These are phyloP conservation scores for Rosa rugosa DNA, from an alignment of 306 rosid genomes.

Conservation along the genomic window DNA sequence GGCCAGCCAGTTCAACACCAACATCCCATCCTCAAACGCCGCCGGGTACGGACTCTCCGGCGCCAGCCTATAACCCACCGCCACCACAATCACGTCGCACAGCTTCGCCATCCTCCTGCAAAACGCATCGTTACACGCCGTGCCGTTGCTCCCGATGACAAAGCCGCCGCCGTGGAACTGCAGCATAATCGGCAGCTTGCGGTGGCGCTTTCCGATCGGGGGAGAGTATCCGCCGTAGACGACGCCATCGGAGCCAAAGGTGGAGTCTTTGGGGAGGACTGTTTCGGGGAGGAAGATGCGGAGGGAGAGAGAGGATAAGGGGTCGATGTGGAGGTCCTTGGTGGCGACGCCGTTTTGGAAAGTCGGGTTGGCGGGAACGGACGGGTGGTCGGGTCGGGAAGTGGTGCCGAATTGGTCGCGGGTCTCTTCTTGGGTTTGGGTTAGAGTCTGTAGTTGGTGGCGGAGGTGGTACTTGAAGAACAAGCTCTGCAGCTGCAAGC, in stretches of 20 bases:
- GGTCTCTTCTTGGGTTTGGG: background rate
- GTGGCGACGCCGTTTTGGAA: conserved; percentile 87
- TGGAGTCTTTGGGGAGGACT: conserved; percentile 46
- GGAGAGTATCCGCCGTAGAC: conserved; percentile 63
- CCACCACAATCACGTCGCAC: conserved; percentile 71
- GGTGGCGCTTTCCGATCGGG: conserved; percentile 17
- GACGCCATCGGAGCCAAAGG: conserved; percentile 19
- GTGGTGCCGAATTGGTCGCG: conserved; percentile 56
- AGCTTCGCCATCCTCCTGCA: conserved; percentile 72
- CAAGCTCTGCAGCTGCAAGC: conserved; percentile 80
- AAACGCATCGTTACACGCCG: conserved; percentile 65
- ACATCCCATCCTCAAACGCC: conserved; percentile 79
- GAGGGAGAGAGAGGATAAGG: conserved; percentile 65
- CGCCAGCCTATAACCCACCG: conserved; percentile 87
- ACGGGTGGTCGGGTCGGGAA: conserved; percentile 65
- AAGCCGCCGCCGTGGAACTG: conserved; percentile 97
- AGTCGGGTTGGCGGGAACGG: conserved; percentile 63
- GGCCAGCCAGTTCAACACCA: conserved; percentile 79
- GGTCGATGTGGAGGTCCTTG: conserved; percentile 80
- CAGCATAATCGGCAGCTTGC: conserved; percentile 67
- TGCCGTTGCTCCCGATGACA: conserved; percentile 74
- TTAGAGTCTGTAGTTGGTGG: conserved; percentile 61
- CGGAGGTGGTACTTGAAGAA: conserved; percentile 80
- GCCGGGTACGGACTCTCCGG: conserved; percentile 86
- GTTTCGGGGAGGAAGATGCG: conserved; percentile 90